These are phyloP conservation scores for Rhypophila decipiens DNA, from an alignment of 495 filamentous ascomycete genomes.

Conservation along the genomic window DNA sequence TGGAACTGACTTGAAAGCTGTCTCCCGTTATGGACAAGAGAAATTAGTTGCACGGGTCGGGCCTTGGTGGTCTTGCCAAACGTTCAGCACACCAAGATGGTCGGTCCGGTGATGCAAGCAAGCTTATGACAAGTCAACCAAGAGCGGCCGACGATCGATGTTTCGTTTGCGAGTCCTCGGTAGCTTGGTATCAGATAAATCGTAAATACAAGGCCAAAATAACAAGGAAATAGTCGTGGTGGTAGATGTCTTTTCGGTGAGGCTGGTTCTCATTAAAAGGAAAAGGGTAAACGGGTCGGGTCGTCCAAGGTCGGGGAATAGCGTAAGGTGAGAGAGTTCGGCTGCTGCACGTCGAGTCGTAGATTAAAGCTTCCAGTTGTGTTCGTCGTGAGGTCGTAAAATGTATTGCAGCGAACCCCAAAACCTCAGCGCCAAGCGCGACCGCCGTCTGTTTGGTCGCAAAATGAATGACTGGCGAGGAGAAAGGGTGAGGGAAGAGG, in stretches of 20 bases:
- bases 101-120: conserved; percentile 12
- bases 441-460: conserved; percentile 22
- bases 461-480: conserved; percentile 27
- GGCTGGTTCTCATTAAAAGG: background rate
- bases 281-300: background rate
- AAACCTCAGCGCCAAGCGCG: conserved; percentile 28
- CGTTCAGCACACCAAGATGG: conserved; percentile 8
- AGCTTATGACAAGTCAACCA: background rate
- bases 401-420: conserved; percentile 5
- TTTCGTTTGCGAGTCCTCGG: background rate
- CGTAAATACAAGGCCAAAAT: background rate
- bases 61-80: background rate
- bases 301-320: background rate
- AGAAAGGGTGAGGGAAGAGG: conserved; percentile 16
- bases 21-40: background rate
- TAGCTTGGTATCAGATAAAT: background rate
- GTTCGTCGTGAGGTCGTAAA: conserved; percentile 8
- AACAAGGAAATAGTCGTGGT: background rate
- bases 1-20: background rate
- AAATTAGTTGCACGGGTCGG: background rate
- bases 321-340: background rate
- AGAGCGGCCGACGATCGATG: background rate
- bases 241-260: background rate
- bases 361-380: conserved; percentile 1
- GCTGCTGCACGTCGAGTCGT: too few species aligned